Evolutionary conservation across 2,329 filamentous ascomycete species (phyloP), one percentile per base, ranked within the genome.

Genomic region (Diaporthe citrichinensis): DNA sequence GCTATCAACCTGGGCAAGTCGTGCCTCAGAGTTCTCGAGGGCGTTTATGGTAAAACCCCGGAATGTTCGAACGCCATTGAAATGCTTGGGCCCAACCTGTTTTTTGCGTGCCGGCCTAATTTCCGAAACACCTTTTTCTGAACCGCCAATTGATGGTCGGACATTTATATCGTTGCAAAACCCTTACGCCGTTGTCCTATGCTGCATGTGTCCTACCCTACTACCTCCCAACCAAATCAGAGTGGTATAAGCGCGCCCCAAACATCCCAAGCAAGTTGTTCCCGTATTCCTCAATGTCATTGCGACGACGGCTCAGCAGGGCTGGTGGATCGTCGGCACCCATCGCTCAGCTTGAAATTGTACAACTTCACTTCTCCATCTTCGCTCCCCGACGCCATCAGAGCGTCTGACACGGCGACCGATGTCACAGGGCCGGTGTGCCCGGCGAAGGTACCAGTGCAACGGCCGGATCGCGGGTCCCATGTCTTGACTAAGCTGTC

Each of bases 401-500:
- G 90, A 79, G 93, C 94, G 82, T 98, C 97, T 80, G 95, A 97
- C 9, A 99, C 87, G 1, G 94, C 96, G 53, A 98, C 94, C 82
- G 96, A 98, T 4, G 96, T 98, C 4, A 98, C 95, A 0, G 97
- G 96, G 0, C 95, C 96, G 1, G 93, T 91, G 83, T 98, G 97
- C 0, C 96, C 96, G 3, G 95, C 95, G 81, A 98, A 96, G 4
- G 96, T 98, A 67, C 95, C 90, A 83, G 98, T 96, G 84, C 96
- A 98, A 81, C 94, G 95, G 39, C 97, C 97, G 1, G 94, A 96
- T 74, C 95, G 88, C 23, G 96, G 94, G 84, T 98, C 96, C 97
- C 97, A 99, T 44, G 90, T 92, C 86, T 98, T 98, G 80, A 98
- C 94, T 92, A 96, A 97, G 57, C 95, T 93, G 84, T 99, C 97